These are phyloP conservation scores for Microascus cirrosus DNA, from an alignment of 2,329 filamentous ascomycete species.

Conservation along the genomic window DNA sequence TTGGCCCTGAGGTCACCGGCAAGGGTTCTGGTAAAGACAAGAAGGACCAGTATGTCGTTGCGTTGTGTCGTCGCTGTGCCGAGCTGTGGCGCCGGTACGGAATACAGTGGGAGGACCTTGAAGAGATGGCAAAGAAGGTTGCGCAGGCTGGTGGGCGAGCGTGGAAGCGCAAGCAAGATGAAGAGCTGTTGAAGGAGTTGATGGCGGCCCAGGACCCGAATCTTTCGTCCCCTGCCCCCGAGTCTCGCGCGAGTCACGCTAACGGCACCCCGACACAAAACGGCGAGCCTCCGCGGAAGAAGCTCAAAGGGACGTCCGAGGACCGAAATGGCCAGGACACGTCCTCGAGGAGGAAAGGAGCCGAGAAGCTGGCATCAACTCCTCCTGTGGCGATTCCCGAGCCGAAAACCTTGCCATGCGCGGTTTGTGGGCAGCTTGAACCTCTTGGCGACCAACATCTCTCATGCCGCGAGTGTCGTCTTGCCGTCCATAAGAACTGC, in stretches of 20 bases:
- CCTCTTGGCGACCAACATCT: slow-evolving; percentile 61
- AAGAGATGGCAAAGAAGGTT: slow-evolving; percentile 84
- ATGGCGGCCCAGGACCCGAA: slow-evolving; percentile 46
- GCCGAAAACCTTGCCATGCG: slow-evolving; percentile 69
- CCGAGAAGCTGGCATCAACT: slow-evolving; percentile 47
- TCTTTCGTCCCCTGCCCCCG: slow-evolving; percentile 8
- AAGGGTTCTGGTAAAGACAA: slow-evolving; percentile 62
- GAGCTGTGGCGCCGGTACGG: slow-evolving; percentile 93
- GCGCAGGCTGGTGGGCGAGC: slow-evolving; percentile 67
- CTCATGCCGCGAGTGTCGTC: slow-evolving; percentile 74
- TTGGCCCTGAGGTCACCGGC: slow-evolving; percentile 47
- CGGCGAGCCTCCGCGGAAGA: slow-evolving; percentile 52
- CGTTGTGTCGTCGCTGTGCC: slow-evolving; percentile 82
- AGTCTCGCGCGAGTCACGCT: slow-evolving; percentile 1
- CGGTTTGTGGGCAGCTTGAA: slow-evolving; percentile 68
- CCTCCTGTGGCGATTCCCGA: slow-evolving; percentile 67
- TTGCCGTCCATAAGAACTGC: slow-evolving; percentile 85
- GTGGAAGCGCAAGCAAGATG: slow-evolving; percentile 82
- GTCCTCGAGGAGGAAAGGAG: slow-evolving; percentile 21
- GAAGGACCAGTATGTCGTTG: slow-evolving; percentile 60
- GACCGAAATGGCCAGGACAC: slow-evolving; percentile 27
- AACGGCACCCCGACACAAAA: slow-evolving; percentile 1
- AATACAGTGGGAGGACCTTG: slow-evolving; percentile 88
- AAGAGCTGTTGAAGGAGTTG: slow-evolving; percentile 73
- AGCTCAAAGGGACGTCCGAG: slow-evolving; percentile 45